Evolutionary conservation across 768 basidiomycete species (phyloP).

Genomic region (Leccinum subtestaceum): DNA sequence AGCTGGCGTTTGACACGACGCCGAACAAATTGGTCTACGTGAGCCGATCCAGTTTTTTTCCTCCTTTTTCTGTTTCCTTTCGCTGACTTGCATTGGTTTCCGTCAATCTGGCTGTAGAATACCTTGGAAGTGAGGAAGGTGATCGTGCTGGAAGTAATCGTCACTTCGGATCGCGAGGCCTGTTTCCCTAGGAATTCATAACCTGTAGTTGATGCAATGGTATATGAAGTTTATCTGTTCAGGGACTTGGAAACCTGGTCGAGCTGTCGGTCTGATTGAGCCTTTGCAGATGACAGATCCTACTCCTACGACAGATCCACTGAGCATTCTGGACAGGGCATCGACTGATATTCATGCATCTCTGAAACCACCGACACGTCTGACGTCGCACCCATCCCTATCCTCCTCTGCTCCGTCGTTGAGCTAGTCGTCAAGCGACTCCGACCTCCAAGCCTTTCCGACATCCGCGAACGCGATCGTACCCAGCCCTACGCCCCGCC

Average conservation of each 20-base stretch:
- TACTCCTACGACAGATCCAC: background rate
- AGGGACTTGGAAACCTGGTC: background rate
- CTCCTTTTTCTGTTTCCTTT: background rate
- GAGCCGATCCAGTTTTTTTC: conserved; percentile 33
- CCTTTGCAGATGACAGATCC: background rate
- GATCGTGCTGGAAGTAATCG: conserved; percentile 64
- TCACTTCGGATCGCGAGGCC: conserved; percentile 68
- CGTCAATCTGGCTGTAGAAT: conserved; percentile 39
- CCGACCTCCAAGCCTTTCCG: too few species aligned
- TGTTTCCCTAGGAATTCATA: conserved; percentile 26
- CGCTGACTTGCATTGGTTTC: conserved; percentile 4
- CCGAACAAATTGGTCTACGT: conserved; percentile 87
- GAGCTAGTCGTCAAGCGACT: too few species aligned
- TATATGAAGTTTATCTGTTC: background rate
- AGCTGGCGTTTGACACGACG: conserved; percentile 60
- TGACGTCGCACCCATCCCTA: too few species aligned
- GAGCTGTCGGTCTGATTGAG: background rate
- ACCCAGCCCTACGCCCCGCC: background rate
- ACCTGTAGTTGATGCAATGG: conserved; percentile 1
- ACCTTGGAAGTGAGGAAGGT: conserved; percentile 63
- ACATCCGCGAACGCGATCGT: too few species aligned
- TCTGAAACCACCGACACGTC: too few species aligned
- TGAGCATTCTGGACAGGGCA: too few species aligned
- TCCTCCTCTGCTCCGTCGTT: too few species aligned
- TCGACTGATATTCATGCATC: too few species aligned